Base-by-base conservation (phyloP, 345 rosid genomes). In the Raphanus raphanistrum region DNA sequence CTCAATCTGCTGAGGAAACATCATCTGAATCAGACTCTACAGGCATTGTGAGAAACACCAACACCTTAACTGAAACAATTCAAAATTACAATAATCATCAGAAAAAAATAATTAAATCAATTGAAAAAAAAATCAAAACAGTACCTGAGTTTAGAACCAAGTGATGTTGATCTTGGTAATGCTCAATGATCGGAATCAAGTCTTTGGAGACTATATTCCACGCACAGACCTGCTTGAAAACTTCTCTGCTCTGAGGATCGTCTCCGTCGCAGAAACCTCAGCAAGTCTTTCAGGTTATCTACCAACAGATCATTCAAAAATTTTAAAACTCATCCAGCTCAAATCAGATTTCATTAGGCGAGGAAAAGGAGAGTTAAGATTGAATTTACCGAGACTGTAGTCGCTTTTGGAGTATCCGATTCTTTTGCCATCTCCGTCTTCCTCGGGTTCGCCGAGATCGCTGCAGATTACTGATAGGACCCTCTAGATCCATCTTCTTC, bases 1-100 rank as follows among this genome's bases (percentile, higher is more conserved):
- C 84, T 95, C 98, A 6, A 85, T 79, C 77, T 95, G 99, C 74
- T 85, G 90, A 76, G 90, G 86, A 25, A 25, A 89, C 82, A 78
- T 91, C 90, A 72, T 70, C 80, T n/a, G 99, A 95, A 9, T 86
- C 82, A 58, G 90, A 82, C 82, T 95, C 99, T 48, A 95, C 48
- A 6, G 97, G 94, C 96, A 90, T 90, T 0, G 96, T 88, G 41
- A 92, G 90, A 81, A 92, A 94, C 83, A 92, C 98, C 85, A 94
- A 76, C 32, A 89, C 94, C 85, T 94, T 92, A 75, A 94, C 97
- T 94, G 89, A 72, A 28, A 79, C 52, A 48, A 63, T 0, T 12
- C 8, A 65, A n/a, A 28, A 75, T 17, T 13, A 71, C 75, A 78
- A 9, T 0, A 4, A 21, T 16, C 32, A 21, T 15, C 41, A 7